Evolutionary conservation across 2,329 filamentous ascomycete genomes (phyloP), one percentile per base, ranked within the genome.

Genomic region (Macroventuria anomochaeta): DNA sequence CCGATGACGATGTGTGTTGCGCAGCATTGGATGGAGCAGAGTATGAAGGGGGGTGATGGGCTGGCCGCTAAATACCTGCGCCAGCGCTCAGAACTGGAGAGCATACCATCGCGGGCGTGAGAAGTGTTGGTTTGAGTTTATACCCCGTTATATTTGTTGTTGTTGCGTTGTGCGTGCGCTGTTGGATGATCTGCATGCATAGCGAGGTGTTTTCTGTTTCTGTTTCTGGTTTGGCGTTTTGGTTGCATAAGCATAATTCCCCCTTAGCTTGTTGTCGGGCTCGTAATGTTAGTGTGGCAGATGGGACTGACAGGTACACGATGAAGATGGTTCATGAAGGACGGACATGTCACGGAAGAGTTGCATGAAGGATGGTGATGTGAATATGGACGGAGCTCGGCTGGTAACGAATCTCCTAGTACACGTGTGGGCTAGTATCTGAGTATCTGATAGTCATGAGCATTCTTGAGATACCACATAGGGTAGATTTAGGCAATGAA

Each of bases 1-100:
- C 90, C 91, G 2, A 88, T 88, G 47, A 86, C 92, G 34, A 95
- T 97, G 90, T 97, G 93, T 67, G 85, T 96, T 52, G 93, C 93
- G 8, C 87, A 96, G 75, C 93, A 97, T 79, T 97, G 93, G 93
- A 97, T 97, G 92, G 91, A 93, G 77, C 81, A 90, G 61, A 92
- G 90, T 31, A 89, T 91, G 64, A 83, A 84, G 48, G 92, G 92
- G n/a, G 92, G 92, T 1, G 93, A 97, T 72, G 85, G 89, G 68
- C 79, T 96, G 63, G 93, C 93, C 17, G 88, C 86, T 70, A 89
- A 88, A 72, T 93, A 93, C 76, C 78, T 97, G 73, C 83, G 88
- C 59, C 90, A 96, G 76, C 76, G 83, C 39, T 82, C 84, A 64
- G 84, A 87, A 69, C 82, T 86, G 71, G 83, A 86, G 67, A 81